A percentile compares a stretch with the other conserved stretches of the same genome.
These are phyloP conservation scores for Aspergillus niger DNA, from an alignment of 2,329 filamentous ascomycete species.

Conservation along the genomic window DNA sequence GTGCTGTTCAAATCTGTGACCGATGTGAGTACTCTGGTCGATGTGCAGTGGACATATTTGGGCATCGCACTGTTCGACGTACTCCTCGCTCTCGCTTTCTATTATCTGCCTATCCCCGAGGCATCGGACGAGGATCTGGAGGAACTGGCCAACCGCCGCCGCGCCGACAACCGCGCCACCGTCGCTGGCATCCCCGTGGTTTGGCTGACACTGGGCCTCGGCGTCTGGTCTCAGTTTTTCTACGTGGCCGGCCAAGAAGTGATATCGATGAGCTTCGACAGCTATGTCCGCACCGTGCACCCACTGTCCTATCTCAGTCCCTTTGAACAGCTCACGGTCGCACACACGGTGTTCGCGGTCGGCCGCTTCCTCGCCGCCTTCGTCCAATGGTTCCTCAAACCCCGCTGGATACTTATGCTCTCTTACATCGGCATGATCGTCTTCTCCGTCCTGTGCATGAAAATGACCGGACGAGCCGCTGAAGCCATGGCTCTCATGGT, in stretches of 20 bases:
- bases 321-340: slow-evolving; percentile 55
- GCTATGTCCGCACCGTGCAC: slow-evolving; percentile 46
- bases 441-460: slow-evolving; percentile 56
- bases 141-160: slow-evolving; percentile 54
- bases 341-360: slow-evolving; percentile 59
- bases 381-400: slow-evolving; percentile 57
- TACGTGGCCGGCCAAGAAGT: slow-evolving; percentile 64
- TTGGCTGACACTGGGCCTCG: slow-evolving; percentile 59
- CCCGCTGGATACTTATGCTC: slow-evolving; percentile 58
- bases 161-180: slow-evolving; percentile 52
- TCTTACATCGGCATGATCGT: slow-evolving; percentile 57
- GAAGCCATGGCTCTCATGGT: slow-evolving; percentile 54
- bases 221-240: slow-evolving; percentile 59
- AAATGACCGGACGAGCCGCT: slow-evolving; percentile 46
- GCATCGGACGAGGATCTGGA: slow-evolving; percentile 63
- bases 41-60: slow-evolving; percentile 67
- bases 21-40: slow-evolving; percentile 56
- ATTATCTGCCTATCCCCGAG: slow-evolving; percentile 64
- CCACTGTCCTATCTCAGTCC: slow-evolving; percentile 33
- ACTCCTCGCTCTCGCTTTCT: slow-evolving; percentile 60
- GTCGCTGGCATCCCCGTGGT: slow-evolving; percentile 52
- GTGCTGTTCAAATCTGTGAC: slow-evolving; percentile 57
- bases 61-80: slow-evolving; percentile 64
- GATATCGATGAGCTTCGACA: slow-evolving; percentile 51
- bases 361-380: slow-evolving; percentile 60